Evolutionary conservation across 2,329 filamentous ascomycete species (phyloP), one percentile per base, ranked within the genome.

Genomic region (Colletotrichum higginsianum): DNA sequence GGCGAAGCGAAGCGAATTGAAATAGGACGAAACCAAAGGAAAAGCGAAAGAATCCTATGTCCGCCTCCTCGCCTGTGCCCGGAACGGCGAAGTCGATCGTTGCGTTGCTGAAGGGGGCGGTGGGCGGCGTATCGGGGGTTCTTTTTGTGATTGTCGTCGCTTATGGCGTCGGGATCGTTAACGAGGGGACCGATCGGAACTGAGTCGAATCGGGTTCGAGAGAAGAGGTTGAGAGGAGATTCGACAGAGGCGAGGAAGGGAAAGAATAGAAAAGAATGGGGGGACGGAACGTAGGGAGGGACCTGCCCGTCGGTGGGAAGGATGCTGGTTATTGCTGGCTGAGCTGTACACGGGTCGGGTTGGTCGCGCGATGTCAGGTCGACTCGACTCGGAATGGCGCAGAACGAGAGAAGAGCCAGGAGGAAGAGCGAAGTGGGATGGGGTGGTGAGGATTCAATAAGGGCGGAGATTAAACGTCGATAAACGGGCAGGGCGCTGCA

Each of bases 241-340:
- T 40, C 57, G 49, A 30, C 30, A 30, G 42, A 26, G 44, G 55
- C 47, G 47, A 66, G 42, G 49, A 44, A 38, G 35, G 42, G 63
- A 49, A 62, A 53, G 44, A 66, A 60, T 30, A 30, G 40, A 71
- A n/a, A 69, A 26, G 23, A 38, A 74, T 30, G 30, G 30, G 67
- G 60, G 73, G 60, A 74, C 53, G 66, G 63, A 71, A 67, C 30
- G 30, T 30, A 73, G 73, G 77, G 75, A 74, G 77, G 78, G 77
- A 75, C 78, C 79, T 76, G 81, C 80, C 80, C 78, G 76, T 74
- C 69, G 75, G 76, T 77, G 74, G 75, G 77, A 76, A 77, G 75
- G 75, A 73, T 69, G 42, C 16, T 30, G 15, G 30, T 53, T 49
- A 35, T 72, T 72, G 58, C 65, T 71, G 65, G 68, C 65, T 67